A percentile compares a stretch with the other conserved stretches of the same genome.
Conservation (phyloP, 2,329 filamentous ascomycete genomes). For the Aschersonia sp. region DNA sequence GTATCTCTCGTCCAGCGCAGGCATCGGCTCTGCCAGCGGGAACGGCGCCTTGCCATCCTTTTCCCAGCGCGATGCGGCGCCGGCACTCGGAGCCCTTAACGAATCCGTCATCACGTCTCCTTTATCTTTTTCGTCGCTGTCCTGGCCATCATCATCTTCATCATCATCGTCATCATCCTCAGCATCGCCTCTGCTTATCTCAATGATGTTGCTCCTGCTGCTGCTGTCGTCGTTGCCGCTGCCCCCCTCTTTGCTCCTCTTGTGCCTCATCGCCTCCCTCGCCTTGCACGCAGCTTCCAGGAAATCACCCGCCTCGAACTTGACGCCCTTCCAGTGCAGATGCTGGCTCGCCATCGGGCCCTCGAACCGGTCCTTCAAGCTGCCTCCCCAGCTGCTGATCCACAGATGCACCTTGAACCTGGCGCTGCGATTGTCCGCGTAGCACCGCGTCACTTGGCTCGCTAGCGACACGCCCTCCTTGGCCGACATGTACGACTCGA, state of each 20-base stretch:
- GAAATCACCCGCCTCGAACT: slow-evolving; percentile 63
- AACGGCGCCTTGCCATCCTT: slow-evolving; percentile 17
- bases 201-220: slow-evolving; percentile 21
- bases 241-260: too few species aligned
- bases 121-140: too few species aligned
- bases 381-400: slow-evolving; percentile 64
- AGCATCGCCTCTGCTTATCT: slow-evolving; percentile 41
- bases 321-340: slow-evolving; percentile 64
- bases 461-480: slow-evolving; percentile 73
- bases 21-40: slow-evolving; percentile 18
- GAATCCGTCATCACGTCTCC: background rate
- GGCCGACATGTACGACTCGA: slow-evolving; percentile 78
- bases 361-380: slow-evolving; percentile 67
- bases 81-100: background rate
- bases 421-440: slow-evolving; percentile 70
- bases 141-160: too few species aligned
- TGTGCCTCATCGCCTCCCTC: slow-evolving; percentile 46
- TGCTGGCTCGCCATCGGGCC: slow-evolving; percentile 58
- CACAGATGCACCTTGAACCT: slow-evolving; percentile 56
- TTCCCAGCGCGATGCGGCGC: slow-evolving; percentile 8
- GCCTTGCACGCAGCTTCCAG: slow-evolving; percentile 51
- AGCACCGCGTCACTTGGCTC: slow-evolving; percentile 72
- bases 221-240: too few species aligned
- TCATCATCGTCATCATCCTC: background rate
- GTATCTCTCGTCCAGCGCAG: slow-evolving; percentile 16